These are phyloP conservation scores for Phyllosticta capitalensis DNA, from an alignment of 2,329 filamentous ascomycete species.

Conservation along the genomic window DNA sequence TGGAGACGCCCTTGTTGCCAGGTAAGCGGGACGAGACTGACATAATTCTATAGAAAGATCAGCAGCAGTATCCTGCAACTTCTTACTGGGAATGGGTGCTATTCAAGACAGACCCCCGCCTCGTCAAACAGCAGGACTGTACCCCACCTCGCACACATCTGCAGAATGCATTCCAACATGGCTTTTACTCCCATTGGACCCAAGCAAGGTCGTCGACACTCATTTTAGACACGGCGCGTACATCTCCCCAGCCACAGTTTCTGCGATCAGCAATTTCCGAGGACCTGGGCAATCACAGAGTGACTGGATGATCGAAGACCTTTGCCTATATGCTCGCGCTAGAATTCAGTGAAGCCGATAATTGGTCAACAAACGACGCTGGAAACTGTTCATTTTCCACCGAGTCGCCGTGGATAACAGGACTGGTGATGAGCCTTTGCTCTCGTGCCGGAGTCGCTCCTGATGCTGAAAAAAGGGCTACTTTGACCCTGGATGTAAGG, in stretches of 20 bases:
- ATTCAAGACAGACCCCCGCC: conserved; percentile 31
- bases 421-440: conserved; percentile 13
- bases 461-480: too few relatives aligned
- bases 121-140: conserved; percentile 44
- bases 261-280: conserved; percentile 39
- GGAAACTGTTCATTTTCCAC: conserved; percentile 15
- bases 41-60: conserved; percentile 33
- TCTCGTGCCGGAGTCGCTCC: conserved; percentile 13
- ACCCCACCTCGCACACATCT: conserved; percentile 42
- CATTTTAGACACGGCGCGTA: conserved; percentile 42
- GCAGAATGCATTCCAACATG: conserved; percentile 36
- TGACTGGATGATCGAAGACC: conserved; percentile 44
- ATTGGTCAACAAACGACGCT: conserved; percentile 16
- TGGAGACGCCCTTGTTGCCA: background rate
- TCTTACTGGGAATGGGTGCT: conserved; percentile 20
- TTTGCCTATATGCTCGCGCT: conserved; percentile 32
- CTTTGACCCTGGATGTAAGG: too few relatives aligned
- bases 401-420: conserved; percentile 15
- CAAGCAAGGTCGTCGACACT: conserved; percentile 39
- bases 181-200: conserved; percentile 31
- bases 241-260: conserved; percentile 40
- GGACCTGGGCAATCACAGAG: conserved; percentile 44
- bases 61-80: conserved; percentile 21
- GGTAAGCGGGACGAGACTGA: background rate
- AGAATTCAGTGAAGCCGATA: conserved; percentile 23